phyloP scores from a whole-genome alignment of 1,284 basidiomycete species.

The Ceratobasidium sp. region DNA sequence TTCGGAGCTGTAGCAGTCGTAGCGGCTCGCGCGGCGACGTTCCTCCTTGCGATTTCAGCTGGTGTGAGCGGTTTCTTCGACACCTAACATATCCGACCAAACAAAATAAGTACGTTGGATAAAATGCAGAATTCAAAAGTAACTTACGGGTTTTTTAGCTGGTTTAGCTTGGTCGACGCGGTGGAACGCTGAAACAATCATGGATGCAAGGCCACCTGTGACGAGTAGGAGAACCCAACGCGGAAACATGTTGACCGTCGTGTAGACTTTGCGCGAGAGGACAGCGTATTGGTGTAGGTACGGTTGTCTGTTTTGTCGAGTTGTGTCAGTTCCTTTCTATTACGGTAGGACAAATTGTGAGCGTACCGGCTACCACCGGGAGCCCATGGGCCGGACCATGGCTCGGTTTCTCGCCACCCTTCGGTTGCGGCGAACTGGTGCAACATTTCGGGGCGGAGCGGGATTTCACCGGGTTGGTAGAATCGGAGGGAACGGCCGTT shows the following conservation, averaged over 20 bases:
- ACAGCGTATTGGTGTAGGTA: constrained; percentile 72
- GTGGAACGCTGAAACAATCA: constrained; percentile 37
- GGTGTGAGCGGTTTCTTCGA: constrained; percentile 21
- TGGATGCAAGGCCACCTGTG: constrained; percentile 69
- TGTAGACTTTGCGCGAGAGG: constrained; percentile 66
- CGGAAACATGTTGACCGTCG: constrained; percentile 64
- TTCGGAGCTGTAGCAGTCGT: constrained; percentile 13
- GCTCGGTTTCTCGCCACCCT: constrained; percentile 68
- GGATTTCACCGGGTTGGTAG: constrained; percentile 72
- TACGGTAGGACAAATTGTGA: constrained; percentile 3
- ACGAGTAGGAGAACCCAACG: constrained; percentile 71
- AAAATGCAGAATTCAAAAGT: background rate
- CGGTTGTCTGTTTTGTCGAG: constrained; percentile 67
- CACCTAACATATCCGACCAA: background rate
- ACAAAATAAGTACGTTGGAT: background rate
- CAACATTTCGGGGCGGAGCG: constrained; percentile 69
- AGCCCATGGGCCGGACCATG: constrained; percentile 73
- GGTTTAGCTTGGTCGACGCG: background rate
- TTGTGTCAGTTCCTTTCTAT: constrained; percentile 37
- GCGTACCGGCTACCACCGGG: constrained; percentile 78
- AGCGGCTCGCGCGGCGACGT: background rate
- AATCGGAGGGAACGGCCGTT: constrained; percentile 80
- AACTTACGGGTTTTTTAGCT: constrained; percentile 12
- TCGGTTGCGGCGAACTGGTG: constrained; percentile 74
- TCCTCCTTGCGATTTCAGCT: constrained; percentile 17